phyloP scores from a whole-genome alignment of 148 eudicot genomes.

The Camellia lanceoleosa region DNA sequence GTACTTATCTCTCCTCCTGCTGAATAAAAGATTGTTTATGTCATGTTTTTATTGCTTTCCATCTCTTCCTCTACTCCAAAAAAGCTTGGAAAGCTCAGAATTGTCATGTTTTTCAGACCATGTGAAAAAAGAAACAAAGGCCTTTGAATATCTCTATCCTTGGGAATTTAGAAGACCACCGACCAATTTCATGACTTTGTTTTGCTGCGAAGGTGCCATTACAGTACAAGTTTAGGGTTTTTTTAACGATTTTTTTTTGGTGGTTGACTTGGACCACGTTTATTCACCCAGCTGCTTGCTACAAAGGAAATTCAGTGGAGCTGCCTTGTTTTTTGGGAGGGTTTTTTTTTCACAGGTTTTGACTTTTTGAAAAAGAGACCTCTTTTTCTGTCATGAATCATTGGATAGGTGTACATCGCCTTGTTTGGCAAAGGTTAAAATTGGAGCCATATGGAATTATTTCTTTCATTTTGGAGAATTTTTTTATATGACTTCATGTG shows the following conservation, averaged over 20 bases:
- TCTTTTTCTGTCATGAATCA: background rate
- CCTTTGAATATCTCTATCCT: background rate
- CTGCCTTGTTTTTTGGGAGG: background rate
- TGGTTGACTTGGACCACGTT: constrained; percentile 19
- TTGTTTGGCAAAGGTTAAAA: too few relatives aligned
- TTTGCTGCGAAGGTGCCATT: constrained; percentile 3
- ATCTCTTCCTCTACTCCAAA: too few relatives aligned
- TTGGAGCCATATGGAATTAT: too few relatives aligned
- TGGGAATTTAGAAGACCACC: background rate
- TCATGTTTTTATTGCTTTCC: background rate
- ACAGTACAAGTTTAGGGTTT: background rate
- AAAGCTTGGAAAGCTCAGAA: background rate
- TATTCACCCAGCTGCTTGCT: constrained; percentile 10
- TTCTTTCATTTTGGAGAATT: too few relatives aligned
- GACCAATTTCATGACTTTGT: background rate
- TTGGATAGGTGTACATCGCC: too few relatives aligned
- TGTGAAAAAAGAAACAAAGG: background rate
- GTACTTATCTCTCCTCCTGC: background rate
- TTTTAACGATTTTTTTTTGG: constrained; percentile 1
- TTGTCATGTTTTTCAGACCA: background rate
- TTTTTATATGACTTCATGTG: too few relatives aligned
- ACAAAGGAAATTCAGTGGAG: background rate
- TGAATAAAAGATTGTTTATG: too few relatives aligned
- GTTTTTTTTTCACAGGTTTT: background rate
- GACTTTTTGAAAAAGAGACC: background rate